Evolutionary conservation across 78 protist genomes (phyloP), one percentile per base, ranked within the genome.

Genomic region (Mastigamoeba balamuthi): DNA sequence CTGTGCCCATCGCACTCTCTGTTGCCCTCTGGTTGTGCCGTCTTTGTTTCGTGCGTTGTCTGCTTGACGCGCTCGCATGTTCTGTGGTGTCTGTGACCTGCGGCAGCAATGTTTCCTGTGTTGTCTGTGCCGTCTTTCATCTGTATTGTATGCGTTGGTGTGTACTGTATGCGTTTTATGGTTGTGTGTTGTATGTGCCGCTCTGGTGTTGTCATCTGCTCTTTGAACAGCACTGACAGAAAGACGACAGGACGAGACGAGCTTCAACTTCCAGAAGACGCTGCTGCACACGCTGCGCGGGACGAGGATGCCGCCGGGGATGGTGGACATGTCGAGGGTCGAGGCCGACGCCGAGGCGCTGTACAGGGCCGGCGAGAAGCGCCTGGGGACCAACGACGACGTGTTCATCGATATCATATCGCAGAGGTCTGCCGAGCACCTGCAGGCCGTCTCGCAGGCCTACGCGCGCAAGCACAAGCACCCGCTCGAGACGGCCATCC

Each of bases 321-420:
- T 25, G 29, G 70, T 66, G 4, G 30, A 66, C 48, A 3, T 1
- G n/a, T 4, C 4, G 29, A 9, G 25, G 3, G 70, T 9, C 48
- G 35, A 9, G 8, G 66, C 33, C 3, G 76, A 72, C 7, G 76
- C 76, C 2, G 52, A 43, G 76, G 23, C 37, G 17, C 23, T 72
- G 30, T 72, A 72, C 76, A 72, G 37, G 64, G 76, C 76, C 39
- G 76, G 76, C 10, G 76, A 72, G 76, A 53, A 53, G 69, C 4
- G 28, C 39, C 37, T 39, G 64, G 76, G 76, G 4, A 72, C 76
- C 10, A 27, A 72, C 30, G 76, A 72, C 28, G 63, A 40, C 30
- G 37, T 9, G 52, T 72, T 72, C 30, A n/a, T 72, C 35, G 58
- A 43, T 0, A 53, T 72, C 65, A 2, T 72, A 6, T 36, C 65